A percentile compares a stretch with the other conserved stretches of the same genome.
Evolutionary conservation across 1,284 basidiomycete species (phyloP).

Genomic region (Trametes versicolor): DNA sequence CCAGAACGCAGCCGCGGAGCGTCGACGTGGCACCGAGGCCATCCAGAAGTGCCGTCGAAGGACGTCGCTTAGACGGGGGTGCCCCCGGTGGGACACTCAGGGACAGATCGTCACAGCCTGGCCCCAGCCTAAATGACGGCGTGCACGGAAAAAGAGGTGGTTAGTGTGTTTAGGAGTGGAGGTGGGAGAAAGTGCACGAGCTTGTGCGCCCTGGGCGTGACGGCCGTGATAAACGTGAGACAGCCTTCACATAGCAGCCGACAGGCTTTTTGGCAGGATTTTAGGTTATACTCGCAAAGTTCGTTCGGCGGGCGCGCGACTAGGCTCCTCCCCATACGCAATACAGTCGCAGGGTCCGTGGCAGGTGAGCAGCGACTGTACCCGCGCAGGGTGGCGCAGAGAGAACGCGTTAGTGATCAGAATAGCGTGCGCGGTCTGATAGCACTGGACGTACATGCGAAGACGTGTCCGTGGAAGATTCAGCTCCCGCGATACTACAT

Average conservation of each 20-base stretch:
- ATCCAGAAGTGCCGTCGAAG: constrained; percentile 6
- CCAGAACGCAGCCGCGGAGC: constrained; percentile 14
- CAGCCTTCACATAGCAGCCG: constrained; percentile 17
- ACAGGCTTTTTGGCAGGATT: constrained; percentile 24
- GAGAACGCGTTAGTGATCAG: constrained; percentile 10
- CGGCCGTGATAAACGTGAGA: constrained; percentile 14
- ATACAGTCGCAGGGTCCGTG: not conserved
- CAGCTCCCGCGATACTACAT: constrained; percentile 25
- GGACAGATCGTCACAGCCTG: not conserved
- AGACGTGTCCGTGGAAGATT: constrained; percentile 15
- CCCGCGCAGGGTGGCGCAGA: not conserved
- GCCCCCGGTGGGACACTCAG: constrained; percentile 1
- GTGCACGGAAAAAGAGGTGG: not conserved
- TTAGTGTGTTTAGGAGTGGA: not conserved
- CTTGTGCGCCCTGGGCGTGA: not conserved
- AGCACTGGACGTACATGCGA: constrained; percentile 1
- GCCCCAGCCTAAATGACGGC: constrained; percentile 7
- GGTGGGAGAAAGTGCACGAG: not conserved
- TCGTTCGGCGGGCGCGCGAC: not conserved
- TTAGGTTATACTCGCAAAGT: constrained; percentile 13
- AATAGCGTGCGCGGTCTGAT: constrained; percentile 6
- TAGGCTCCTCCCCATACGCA: constrained; percentile 12
- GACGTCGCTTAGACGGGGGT: constrained; percentile 5
- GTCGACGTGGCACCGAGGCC: constrained; percentile 3
- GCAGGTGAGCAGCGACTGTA: not conserved